phyloP scores from a whole-genome alignment of 2,329 filamentous ascomycete genomes.

The Exophiala sp. region DNA sequence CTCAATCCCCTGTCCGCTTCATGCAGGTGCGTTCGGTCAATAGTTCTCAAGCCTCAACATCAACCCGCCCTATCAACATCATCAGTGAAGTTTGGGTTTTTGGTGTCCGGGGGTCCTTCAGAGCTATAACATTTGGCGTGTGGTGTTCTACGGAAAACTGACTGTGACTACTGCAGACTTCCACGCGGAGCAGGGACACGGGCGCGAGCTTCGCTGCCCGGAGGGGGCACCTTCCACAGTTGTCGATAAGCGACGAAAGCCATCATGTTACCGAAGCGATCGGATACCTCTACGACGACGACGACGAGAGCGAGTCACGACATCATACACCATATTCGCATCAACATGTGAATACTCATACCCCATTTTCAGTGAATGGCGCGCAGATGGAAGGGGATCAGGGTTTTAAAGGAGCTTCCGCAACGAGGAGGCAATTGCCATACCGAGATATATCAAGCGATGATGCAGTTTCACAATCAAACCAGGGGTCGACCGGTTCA shows the following conservation, averaged over 20 bases:
- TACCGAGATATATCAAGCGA: slow-evolving; percentile 19
- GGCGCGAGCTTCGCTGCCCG: slow-evolving; percentile 46
- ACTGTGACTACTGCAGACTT: slow-evolving; percentile 34
- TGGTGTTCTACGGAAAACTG: neutral
- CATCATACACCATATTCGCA: slow-evolving; percentile 3
- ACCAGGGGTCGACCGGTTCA: slow-evolving; percentile 33
- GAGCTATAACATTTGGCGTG: neutral
- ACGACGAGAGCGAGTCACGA: slow-evolving; percentile 43
- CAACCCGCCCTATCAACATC: neutral
- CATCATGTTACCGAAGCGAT: slow-evolving; percentile 95
- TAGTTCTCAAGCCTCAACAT: too few relatives aligned
- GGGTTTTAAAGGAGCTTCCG: slow-evolving; percentile 12
- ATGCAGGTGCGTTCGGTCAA: slow-evolving; percentile 29
- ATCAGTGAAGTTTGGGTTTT: neutral
- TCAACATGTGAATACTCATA: slow-evolving; percentile 6
- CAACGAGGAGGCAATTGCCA: slow-evolving; percentile 18
- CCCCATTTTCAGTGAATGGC: slow-evolving; percentile 11
- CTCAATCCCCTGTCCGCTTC: slow-evolving; percentile 18
- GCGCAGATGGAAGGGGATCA: slow-evolving; percentile 4
- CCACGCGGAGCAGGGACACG: slow-evolving; percentile 38
- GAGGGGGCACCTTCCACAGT: slow-evolving; percentile 54
- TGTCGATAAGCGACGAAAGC: slow-evolving; percentile 76
- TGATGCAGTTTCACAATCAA: slow-evolving; percentile 22
- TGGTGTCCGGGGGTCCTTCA: neutral
- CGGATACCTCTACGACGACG: slow-evolving; percentile 78